Evolutionary conservation across 306 rosid species (phyloP).

Genomic region (Malus domestica): DNA sequence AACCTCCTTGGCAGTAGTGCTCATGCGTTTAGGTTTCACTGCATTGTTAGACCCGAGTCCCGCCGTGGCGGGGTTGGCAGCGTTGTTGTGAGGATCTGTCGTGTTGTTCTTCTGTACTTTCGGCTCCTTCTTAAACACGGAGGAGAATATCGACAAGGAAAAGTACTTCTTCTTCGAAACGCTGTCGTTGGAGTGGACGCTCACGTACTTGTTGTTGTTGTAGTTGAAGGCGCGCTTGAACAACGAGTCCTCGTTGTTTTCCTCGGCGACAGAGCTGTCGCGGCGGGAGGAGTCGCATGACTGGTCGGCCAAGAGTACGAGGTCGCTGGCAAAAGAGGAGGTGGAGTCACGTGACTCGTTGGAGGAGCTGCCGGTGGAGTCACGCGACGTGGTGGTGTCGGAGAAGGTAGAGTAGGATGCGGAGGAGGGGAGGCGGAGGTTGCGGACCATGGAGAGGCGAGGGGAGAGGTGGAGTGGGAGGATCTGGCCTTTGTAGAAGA

Average conservation of each 20-base stretch:
- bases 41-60: conserved; percentile 26
- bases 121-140: conserved; percentile 55
- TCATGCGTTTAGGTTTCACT: conserved; percentile 48
- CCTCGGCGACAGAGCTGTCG: conserved; percentile 64
- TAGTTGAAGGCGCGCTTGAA: conserved; percentile 37
- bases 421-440: conserved; percentile 56
- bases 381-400: conserved; percentile 54
- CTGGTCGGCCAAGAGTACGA: conserved; percentile 35
- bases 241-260: conserved; percentile 20
- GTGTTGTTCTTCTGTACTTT: not conserved
- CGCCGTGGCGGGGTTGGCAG: not conserved
- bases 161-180: conserved; percentile 44
- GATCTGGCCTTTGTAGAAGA: conserved; percentile 87
- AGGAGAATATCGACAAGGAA: conserved; percentile 71
- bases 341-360: conserved; percentile 36
- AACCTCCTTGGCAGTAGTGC: conserved; percentile 67
- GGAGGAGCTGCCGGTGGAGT: conserved; percentile 66
- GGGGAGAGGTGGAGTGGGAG: conserved; percentile 78
- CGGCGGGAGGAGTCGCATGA: conserved; percentile 68
- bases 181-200: not conserved
- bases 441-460: conserved; percentile 73
- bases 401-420: conserved; percentile 41
- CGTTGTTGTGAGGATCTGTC: not conserved
- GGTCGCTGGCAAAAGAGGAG: conserved; percentile 54
- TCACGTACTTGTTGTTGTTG: not conserved